Base-by-base conservation (phyloP, 805 yeast genomes). In the Candida boidinii region DNA sequence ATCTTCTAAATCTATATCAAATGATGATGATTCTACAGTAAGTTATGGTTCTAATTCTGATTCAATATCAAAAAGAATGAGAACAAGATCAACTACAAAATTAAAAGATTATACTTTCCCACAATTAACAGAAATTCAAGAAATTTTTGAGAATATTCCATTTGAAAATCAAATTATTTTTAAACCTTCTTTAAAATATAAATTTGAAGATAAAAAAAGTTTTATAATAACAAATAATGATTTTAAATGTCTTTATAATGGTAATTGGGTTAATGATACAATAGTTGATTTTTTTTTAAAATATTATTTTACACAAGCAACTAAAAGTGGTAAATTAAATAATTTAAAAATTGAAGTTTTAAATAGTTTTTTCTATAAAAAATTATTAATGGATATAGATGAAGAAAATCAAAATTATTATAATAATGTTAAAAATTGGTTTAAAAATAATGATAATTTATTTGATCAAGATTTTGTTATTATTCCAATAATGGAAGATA, bases 191-290 rank as follows among this genome's bases (percentile, higher is more conserved):
- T 53, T 82, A 31, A 62, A 60, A 21, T 66, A 71, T 41, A 58
- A 56, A 13, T 77, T 86, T 45, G 51, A 57, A 17, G 79, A 76
- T 43, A 70, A 68, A 5, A 66, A 73, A 26, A 53, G 58, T 1
- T 68, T 82, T 41, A 67, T 69, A 4, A 69, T 90, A 7, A 66
- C 76, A 1, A 69, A 73, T 38, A 66, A 72, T 24, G 98, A 92
- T 50, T 85, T 82, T 53, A 73, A 73, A 39, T 81, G 96, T 28
- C 64, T 90, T 8, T 76, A 78, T 48, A 79, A 80, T 37, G 77
- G 78, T 29, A 84, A 82, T 40, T 90, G 95, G 88, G 73, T 92
- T 30, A 90, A 92, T 58, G 98, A 92, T 49, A 72, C 81, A 0
- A 62, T 92, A 31, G 79, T 92, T 35, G 95, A 86, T 53, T 90